Conservation (phyloP, 2,329 filamentous ascomycete genomes). For the Claviceps africana region DNA sequence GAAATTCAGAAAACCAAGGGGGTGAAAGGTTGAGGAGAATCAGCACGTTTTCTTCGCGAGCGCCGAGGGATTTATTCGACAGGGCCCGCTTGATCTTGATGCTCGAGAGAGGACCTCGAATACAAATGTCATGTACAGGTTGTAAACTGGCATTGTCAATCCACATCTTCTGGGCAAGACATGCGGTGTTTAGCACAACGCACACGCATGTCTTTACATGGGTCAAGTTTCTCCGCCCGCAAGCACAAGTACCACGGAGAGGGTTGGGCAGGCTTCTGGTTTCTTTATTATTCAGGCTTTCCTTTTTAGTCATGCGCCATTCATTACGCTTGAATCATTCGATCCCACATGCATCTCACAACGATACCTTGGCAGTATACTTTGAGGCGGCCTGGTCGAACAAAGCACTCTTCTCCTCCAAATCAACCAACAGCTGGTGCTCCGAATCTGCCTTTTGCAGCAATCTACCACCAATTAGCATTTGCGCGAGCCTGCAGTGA, state of each 20-base stretch:
- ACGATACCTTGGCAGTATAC: constrained; percentile 70
- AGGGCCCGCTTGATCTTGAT: no score
- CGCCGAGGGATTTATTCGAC: no score
- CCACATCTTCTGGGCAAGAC: no score
- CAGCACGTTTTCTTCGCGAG: no score
- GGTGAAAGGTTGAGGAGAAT: no score
- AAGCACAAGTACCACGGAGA: neutral
- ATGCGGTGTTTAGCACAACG: no score
- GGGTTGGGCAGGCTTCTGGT: no score
- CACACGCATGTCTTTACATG: neutral
- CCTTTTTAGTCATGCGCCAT: constrained; percentile 13
- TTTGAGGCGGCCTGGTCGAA: constrained; percentile 81
- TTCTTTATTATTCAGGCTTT: neutral
- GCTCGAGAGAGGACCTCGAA: no score
- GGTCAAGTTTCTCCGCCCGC: no score
- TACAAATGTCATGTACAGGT: no score
- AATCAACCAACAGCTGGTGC: constrained; percentile 58
- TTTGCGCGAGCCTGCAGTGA: neutral
- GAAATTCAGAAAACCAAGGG: no score
- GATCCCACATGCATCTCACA: constrained; percentile 14
- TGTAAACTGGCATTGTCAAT: no score
- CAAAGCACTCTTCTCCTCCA: constrained; percentile 71
- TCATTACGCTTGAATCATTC: constrained; percentile 18
- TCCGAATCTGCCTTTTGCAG: constrained; percentile 46
- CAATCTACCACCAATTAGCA: constrained; percentile 27